phyloP scores from a whole-genome alignment of 1,284 basidiomycete species.

The Moesziomyces globuligerus region DNA sequence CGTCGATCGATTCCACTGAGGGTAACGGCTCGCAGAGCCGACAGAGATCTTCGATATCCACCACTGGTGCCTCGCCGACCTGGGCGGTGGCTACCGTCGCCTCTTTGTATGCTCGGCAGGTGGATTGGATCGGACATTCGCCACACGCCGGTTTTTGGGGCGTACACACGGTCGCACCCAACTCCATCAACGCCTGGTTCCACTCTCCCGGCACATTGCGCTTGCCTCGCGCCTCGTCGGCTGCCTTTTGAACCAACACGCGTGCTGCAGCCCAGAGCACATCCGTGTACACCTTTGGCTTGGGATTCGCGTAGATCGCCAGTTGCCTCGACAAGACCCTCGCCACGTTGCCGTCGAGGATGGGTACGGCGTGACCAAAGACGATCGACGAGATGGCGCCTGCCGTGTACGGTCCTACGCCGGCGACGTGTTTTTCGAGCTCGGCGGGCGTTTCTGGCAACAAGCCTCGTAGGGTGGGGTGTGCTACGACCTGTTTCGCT shows the following conservation, averaged over 20 bases:
- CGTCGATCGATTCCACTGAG: constrained; percentile 28
- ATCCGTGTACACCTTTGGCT: constrained; percentile 56
- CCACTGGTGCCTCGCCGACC: constrained; percentile 1
- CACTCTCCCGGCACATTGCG: constrained; percentile 55
- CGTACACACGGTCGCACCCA: constrained; percentile 51
- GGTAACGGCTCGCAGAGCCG: constrained; percentile 54
- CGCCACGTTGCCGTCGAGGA: constrained; percentile 63
- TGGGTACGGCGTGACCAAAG: constrained; percentile 59
- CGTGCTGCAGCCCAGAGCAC: constrained; percentile 58
- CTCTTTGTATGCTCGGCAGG: constrained; percentile 45
- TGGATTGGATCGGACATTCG: constrained; percentile 51
- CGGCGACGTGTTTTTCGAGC: constrained; percentile 85
- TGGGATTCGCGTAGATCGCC: constrained; percentile 56
- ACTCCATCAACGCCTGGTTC: constrained; percentile 66
- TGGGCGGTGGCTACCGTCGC: neutral
- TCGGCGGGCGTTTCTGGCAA: constrained; percentile 82
- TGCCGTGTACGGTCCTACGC: constrained; percentile 87
- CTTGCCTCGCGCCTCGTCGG: constrained; percentile 3
- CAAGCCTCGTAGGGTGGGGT: constrained; percentile 72
- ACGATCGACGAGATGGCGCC: constrained; percentile 67
- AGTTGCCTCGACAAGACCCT: constrained; percentile 61
- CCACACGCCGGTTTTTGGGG: constrained; percentile 53
- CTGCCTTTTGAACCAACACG: constrained; percentile 47
- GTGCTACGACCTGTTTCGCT: constrained; percentile 54
- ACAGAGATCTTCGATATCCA: constrained; percentile 62